Percentiles rank a stretch among this genome's conserved stretches.
These are phyloP conservation scores for Moesziomyces parantarcticus DNA, from an alignment of 1,284 basidiomycete species.

Conservation along the genomic window DNA sequence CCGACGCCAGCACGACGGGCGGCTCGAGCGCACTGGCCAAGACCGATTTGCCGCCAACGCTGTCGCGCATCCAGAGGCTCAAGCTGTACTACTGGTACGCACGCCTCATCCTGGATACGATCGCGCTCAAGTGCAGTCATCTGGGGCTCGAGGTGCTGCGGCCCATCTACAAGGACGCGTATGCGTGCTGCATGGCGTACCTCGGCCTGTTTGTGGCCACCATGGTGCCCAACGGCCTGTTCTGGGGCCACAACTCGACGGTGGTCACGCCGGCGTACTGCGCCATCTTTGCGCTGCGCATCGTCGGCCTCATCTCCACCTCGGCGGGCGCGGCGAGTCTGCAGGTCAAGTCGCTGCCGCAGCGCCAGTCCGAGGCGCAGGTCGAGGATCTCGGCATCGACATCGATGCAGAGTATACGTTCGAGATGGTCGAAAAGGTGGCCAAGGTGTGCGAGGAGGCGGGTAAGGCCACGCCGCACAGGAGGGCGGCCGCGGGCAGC, in stretches of 20 bases:
- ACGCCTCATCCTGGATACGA: constrained; percentile 41
- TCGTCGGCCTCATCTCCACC: constrained; percentile 35
- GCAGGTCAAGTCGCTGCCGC: constrained; percentile 13
- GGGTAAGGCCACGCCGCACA: constrained; percentile 41
- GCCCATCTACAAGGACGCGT: constrained; percentile 53
- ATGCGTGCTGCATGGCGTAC: constrained; percentile 49
- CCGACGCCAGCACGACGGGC: not conserved
- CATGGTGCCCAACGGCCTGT: constrained; percentile 42
- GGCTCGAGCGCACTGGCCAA: constrained; percentile 4
- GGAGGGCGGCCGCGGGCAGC: constrained; percentile 45
- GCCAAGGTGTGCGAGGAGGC: constrained; percentile 47
- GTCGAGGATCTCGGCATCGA: constrained; percentile 28
- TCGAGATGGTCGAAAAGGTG: constrained; percentile 49
- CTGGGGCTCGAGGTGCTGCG: constrained; percentile 25
- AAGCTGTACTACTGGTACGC: constrained; percentile 55
- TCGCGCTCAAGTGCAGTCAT: constrained; percentile 45
- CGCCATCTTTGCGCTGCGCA: constrained; percentile 52
- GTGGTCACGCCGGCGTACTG: constrained; percentile 55
- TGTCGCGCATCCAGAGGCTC: constrained; percentile 21
- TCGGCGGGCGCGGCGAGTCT: constrained; percentile 11
- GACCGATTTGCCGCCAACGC: constrained; percentile 20
- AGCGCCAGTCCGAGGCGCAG: constrained; percentile 5
- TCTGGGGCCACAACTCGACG: constrained; percentile 49
- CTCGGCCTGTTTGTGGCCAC: constrained; percentile 52
- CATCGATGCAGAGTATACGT: constrained; percentile 47